Evolutionary conservation across 331 rosid genomes (phyloP).

Genomic region (Rhamnella rubrinervis): DNA sequence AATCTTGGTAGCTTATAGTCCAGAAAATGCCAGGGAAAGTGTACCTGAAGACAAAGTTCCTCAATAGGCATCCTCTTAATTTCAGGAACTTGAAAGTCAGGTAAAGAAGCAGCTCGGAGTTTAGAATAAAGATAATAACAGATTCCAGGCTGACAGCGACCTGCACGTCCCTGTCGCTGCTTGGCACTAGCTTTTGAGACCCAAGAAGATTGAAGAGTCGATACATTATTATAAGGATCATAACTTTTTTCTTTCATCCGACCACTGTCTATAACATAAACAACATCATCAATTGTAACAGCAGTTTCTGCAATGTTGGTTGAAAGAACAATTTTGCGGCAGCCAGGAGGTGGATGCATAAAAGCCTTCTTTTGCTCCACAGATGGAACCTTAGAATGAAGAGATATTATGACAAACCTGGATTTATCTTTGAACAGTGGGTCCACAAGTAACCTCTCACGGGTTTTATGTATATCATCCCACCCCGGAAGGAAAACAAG

Average conservation of each 20-base stretch:
- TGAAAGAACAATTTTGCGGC: slow-evolving; percentile 91
- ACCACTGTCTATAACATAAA: slow-evolving; percentile 88
- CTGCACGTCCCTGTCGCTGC: slow-evolving; percentile 98
- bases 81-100: slow-evolving; percentile 89
- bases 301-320: slow-evolving; percentile 98
- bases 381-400: slow-evolving; percentile 88
- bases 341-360: slow-evolving; percentile 52
- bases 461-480: slow-evolving; percentile 85
- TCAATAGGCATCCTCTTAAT: slow-evolving; percentile 91
- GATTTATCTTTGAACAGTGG: slow-evolving; percentile 54
- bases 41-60: slow-evolving; percentile 94
- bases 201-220: slow-evolving; percentile 96
- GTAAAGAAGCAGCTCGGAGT: slow-evolving; percentile 61
- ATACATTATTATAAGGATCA: slow-evolving; percentile 82
- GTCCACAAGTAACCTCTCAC: slow-evolving; percentile 54
- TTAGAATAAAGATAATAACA: slow-evolving; percentile 89
- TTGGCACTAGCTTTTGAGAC: slow-evolving; percentile 94
- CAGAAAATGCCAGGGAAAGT: slow-evolving; percentile 19
- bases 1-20: neutral
- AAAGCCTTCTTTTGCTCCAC: slow-evolving; percentile 81
- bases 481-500: slow-evolving; percentile 97
- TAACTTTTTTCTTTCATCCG: slow-evolving; percentile 90
- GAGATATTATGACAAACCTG: slow-evolving; percentile 50
- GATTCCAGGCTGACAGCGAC: slow-evolving; percentile 97
- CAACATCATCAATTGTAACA: slow-evolving; percentile 90